Evolutionary conservation across 495 filamentous ascomycete genomes (phyloP).

Genomic region (Tetracladium marchalianum): DNA sequence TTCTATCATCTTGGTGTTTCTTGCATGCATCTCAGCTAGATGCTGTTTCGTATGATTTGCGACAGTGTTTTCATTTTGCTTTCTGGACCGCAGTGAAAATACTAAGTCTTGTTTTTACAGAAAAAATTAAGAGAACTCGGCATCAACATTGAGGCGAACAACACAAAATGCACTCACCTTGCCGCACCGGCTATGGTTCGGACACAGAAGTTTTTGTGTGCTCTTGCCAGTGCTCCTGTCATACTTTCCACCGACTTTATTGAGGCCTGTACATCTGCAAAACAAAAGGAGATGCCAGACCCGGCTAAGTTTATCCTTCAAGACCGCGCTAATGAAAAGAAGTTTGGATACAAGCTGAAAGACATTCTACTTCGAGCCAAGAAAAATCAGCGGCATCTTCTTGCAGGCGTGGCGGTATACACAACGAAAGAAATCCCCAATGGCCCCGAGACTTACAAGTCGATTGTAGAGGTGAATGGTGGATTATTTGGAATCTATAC

Average conservation of each 20-base stretch:
- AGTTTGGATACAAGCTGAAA: slow-evolving; percentile 55
- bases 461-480: slow-evolving; percentile 81
- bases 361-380: slow-evolving; percentile 59
- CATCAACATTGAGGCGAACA: slow-evolving; percentile 67
- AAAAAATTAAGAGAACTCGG: slow-evolving; percentile 75
- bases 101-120: slow-evolving; percentile 30
- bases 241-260: slow-evolving; percentile 73
- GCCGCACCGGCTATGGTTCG: slow-evolving; percentile 78
- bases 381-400: slow-evolving; percentile 61
- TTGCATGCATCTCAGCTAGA: slow-evolving; percentile 17
- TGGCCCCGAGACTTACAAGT: slow-evolving; percentile 71
- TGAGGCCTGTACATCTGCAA: slow-evolving; percentile 51
- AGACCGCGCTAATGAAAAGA: slow-evolving; percentile 61
- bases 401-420: slow-evolving; percentile 65
- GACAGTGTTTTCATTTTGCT: not conserved
- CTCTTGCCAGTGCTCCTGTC: slow-evolving; percentile 65
- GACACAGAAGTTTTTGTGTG: slow-evolving; percentile 86
- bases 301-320: slow-evolving; percentile 52
- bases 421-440: slow-evolving; percentile 69
- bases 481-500: slow-evolving; percentile 71
- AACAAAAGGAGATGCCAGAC: slow-evolving; percentile 45
- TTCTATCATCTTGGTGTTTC: not conserved
- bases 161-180: slow-evolving; percentile 68
- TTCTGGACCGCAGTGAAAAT: slow-evolving; percentile 10
- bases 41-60: not conserved